These are phyloP conservation scores for Saccharum officinarum DNA, from an alignment of 176 grass and related monocot species.

Conservation along the genomic window DNA sequence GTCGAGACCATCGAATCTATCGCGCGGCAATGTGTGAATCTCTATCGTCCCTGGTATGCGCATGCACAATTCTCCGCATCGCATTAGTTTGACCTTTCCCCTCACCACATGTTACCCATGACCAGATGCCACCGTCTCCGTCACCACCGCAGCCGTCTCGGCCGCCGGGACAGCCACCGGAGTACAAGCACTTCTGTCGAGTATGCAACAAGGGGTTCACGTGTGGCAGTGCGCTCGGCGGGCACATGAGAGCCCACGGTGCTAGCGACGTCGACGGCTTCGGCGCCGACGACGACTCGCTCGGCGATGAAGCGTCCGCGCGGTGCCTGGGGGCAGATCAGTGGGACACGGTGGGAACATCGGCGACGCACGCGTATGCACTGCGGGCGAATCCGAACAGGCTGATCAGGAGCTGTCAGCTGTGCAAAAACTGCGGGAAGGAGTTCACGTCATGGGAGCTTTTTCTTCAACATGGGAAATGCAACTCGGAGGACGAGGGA, in stretches of 20 bases:
- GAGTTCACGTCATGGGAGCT: constrained; percentile 69
- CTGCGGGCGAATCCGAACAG: constrained; percentile 71
- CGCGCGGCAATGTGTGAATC: background rate
- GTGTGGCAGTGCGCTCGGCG: constrained; percentile 81
- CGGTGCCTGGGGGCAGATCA: constrained; percentile 1
- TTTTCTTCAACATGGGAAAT: constrained; percentile 67
- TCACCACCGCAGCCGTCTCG: constrained; percentile 28
- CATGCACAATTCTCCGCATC: background rate
- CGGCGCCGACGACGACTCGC: background rate
- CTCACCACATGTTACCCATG: background rate
- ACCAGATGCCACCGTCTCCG: constrained; percentile 42
- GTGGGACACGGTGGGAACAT: constrained; percentile 20
- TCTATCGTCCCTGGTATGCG: background rate
- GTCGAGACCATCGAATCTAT: background rate
- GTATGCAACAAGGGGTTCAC: constrained; percentile 86
- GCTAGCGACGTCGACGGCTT: constrained; percentile 41
- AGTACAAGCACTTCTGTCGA: constrained; percentile 75
- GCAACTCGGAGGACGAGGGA: constrained; percentile 51
- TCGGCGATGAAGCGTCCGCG: constrained; percentile 9
- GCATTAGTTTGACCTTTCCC: background rate
- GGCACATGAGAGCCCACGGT: constrained; percentile 87
- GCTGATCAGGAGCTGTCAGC: constrained; percentile 48
- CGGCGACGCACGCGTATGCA: constrained; percentile 56
- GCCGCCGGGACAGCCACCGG: constrained; percentile 26
- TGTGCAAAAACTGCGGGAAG: constrained; percentile 75